Evolutionary conservation across 1,284 basidiomycete species (phyloP), one percentile per base, ranked within the genome.

Genomic region (Cutaneotrichosporon spelunceum): DNA sequence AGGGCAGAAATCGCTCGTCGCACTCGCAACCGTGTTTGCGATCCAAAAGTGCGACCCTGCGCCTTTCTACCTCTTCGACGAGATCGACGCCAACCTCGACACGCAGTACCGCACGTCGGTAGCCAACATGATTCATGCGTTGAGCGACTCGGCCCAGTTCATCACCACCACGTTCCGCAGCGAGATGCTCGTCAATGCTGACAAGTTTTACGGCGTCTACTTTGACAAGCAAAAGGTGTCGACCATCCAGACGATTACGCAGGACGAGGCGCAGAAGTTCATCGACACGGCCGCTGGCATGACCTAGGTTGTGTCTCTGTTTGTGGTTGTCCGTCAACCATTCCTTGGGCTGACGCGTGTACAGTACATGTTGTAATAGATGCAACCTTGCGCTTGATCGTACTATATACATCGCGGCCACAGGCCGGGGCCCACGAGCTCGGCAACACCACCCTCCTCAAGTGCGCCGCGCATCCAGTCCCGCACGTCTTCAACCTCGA

Each of bases 41-140:
- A 99, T 99, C 70, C 96, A 99, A 78, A 97, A 96, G 79, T 98
- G 94, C 77, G 96, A 99, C 74, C 96, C 96, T 1, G 96, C 96
- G 0, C 96, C 96, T 0, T 99, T 99, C 82, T 99, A 99, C 79
- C 84, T 99, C n/a, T 99, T 99, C 74, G 96, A 99, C 76, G 96
- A 99, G 87, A 98, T 98, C 73, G 95, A 99, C 72, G 95, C 95
- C 56, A 98, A 98, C 72, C 83, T 99, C 57, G 96, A 99, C 72
- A 92, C 95, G 6, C 93, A 98, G 81, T 97, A 98, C 68, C 89
- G 95, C 47, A 97, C 94, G 2, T 92, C 95, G 3, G 95, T 99
- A 26, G 93, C 95, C 91, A 90, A 88, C 9, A 98, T 99, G 94
- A 98, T 99, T 66, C 87, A 92, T 74, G 88, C 90, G 26, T 84